Base-by-base conservation (phyloP, 2,329 filamentous ascomycete species). In the Corinectria fuckeliana region DNA sequence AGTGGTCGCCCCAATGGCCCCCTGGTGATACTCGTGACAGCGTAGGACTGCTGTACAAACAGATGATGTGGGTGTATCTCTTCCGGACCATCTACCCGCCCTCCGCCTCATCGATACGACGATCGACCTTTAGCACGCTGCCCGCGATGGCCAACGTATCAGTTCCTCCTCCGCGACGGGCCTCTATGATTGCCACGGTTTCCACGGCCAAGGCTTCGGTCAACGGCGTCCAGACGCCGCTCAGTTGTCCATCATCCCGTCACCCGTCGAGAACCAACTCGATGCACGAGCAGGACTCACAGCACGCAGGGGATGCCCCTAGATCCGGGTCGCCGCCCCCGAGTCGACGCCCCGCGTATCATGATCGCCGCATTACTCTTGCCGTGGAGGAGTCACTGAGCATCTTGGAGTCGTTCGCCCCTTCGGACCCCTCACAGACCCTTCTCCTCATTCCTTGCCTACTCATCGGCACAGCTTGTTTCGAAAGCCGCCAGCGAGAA, bases 1-100 rank as follows among this genome's bases (percentile, higher is more conserved):
- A 85, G 13, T 97, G 93, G 93, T 82, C 84, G 21, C 91, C 91
- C 3, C 72, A 76, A 7, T 88, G 85, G 83, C 82, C 84, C 0
- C 71, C 76, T 0, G 84, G 84, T 1, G 86, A 89, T 64, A 83
- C 80, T 65, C 82, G 86, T 16, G 79, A 85, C 50, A 76, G 80
- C 1, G 85, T 86, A 1, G 83, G 80, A 2, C 74, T 86, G 5
- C 77, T 89, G 0, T 89, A 88, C 73, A 85, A 86, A 71, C 85
- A 88, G 69, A 87, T 87, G 82, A 81, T 88, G 76, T 88, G 85
- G 83, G 80, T 89, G 10, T 88, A 89, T 65, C 77, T 88, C 2
- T 85, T 83, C 72, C 80, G 85, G 30, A 88, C 86, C 5, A 83
- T 88, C 36, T 85, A 85, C 57, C 85, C 85, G 4, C 85, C 86